phyloP scores from a whole-genome alignment of 257 asterid species.

The Craterostigma plantagineum region DNA sequence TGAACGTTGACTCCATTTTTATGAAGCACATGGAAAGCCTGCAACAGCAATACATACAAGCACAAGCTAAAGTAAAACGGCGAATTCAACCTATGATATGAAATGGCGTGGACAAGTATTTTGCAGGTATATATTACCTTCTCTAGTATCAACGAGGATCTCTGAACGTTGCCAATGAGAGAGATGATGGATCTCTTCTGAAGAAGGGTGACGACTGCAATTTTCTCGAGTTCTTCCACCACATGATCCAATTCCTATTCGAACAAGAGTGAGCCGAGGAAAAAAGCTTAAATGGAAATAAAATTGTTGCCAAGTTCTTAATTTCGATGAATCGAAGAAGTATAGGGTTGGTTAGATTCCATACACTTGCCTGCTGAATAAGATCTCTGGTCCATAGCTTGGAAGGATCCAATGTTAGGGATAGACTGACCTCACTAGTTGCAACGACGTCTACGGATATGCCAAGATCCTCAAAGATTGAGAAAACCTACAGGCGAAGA shows the following conservation, averaged over 20 bases:
- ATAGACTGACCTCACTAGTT: constrained; percentile 77
- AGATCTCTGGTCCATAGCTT: constrained; percentile 82
- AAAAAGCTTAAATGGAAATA: neutral
- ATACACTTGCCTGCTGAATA: constrained; percentile 51
- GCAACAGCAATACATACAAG: constrained; percentile 4
- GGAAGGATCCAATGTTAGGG: constrained; percentile 66
- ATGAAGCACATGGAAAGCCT: constrained; percentile 42
- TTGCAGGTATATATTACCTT: constrained; percentile 18
- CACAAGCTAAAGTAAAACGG: neutral
- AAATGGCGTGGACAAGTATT: neutral
- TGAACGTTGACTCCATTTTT: constrained; percentile 36
- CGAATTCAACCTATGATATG: neutral
- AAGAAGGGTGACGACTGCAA: constrained; percentile 54
- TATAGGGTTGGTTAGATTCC: neutral
- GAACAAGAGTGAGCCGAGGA: neutral
- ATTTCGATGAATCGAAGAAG: neutral
- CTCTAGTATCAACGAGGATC: constrained; percentile 50
- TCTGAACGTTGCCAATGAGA: constrained; percentile 53
- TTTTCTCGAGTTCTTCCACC: constrained; percentile 52
- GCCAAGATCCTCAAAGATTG: constrained; percentile 60
- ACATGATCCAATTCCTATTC: constrained; percentile 53
- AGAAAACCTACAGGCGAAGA: constrained; percentile 31
- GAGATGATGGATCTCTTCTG: constrained; percentile 60
- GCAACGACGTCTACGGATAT: constrained; percentile 83
- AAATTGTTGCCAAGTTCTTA: neutral